Evolutionary conservation across 2,329 filamentous ascomycete genomes (phyloP).

Genomic region (Cladosporium sp.): DNA sequence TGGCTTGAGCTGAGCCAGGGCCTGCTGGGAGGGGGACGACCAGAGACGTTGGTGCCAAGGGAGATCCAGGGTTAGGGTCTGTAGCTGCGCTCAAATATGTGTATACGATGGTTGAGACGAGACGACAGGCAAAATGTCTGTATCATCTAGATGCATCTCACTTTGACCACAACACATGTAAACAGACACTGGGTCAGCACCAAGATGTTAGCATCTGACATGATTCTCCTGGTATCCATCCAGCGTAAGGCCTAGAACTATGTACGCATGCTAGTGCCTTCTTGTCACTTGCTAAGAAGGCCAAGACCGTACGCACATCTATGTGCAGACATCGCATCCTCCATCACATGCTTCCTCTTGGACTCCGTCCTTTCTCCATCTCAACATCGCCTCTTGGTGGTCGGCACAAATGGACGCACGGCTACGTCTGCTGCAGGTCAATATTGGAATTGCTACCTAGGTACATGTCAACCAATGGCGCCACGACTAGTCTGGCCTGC

Average conservation of each 20-base stretch:
- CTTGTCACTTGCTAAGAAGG: background rate
- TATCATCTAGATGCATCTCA: background rate
- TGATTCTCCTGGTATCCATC: background rate
- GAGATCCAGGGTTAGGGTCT: background rate
- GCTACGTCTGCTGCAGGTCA: background rate
- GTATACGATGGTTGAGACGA: background rate
- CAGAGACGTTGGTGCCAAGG: background rate
- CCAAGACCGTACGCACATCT: background rate
- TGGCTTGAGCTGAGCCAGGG: background rate
- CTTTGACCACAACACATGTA: background rate
- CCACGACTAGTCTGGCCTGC: background rate
- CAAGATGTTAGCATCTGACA: background rate
- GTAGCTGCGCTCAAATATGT: background rate
- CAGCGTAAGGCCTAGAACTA: background rate
- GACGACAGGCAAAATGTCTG: background rate
- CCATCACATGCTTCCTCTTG: background rate
- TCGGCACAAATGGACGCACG: background rate
- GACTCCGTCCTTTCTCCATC: background rate
- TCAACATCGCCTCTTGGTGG: background rate
- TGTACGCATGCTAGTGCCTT: too few species aligned
- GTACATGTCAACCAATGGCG: background rate
- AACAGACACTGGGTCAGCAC: background rate
- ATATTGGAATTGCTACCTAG: background rate
- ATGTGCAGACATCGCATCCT: background rate
- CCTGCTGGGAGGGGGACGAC: background rate